Evolutionary conservation across 2,329 filamentous ascomycete species (phyloP).

Genomic region (Thielaviopsis euricoi): DNA sequence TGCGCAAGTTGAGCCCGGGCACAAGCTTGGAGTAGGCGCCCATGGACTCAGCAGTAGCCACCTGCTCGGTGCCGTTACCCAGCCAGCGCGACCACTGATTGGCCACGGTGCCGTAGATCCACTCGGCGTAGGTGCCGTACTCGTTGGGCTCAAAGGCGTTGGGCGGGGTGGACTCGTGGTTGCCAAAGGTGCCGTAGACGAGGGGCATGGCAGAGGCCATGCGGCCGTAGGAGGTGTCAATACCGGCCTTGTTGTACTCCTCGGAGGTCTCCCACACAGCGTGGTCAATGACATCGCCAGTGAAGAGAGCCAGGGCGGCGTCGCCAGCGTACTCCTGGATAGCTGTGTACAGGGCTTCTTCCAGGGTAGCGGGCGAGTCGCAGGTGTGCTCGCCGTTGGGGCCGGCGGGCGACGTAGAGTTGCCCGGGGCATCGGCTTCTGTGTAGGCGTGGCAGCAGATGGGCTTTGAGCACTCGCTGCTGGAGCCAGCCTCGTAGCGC

Average conservation of each 20-base stretch:
- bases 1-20: slow-evolving; percentile 29
- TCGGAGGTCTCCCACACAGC: slow-evolving; percentile 29
- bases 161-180: slow-evolving; percentile 38
- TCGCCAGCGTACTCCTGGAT: slow-evolving; percentile 30
- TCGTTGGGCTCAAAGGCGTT: slow-evolving; percentile 31
- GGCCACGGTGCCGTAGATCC: slow-evolving; percentile 35
- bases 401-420: slow-evolving; percentile 31
- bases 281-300: slow-evolving; percentile 41
- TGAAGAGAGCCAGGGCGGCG: slow-evolving; percentile 39
- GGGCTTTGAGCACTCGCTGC: slow-evolving; percentile 37
- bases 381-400: slow-evolving; percentile 36
- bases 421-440: slow-evolving; percentile 28
- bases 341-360: slow-evolving; percentile 37
- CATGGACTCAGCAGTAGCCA: slow-evolving; percentile 21
- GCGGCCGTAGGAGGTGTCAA: slow-evolving; percentile 29
- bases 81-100: slow-evolving; percentile 32
- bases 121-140: slow-evolving; percentile 26
- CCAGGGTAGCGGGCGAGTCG: slow-evolving; percentile 32
- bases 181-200: slow-evolving; percentile 37
- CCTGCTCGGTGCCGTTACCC: slow-evolving; percentile 19
- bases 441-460: slow-evolving; percentile 41
- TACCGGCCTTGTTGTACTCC: slow-evolving; percentile 18
- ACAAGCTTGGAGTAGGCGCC: slow-evolving; percentile 34
- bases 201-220: slow-evolving; percentile 27
- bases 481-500: slow-evolving; percentile 35